Percentiles rank a stretch among this genome's conserved stretches.
phyloP scores from a whole-genome alignment of 345 rosid genomes.

The Acer saccharum region DNA sequence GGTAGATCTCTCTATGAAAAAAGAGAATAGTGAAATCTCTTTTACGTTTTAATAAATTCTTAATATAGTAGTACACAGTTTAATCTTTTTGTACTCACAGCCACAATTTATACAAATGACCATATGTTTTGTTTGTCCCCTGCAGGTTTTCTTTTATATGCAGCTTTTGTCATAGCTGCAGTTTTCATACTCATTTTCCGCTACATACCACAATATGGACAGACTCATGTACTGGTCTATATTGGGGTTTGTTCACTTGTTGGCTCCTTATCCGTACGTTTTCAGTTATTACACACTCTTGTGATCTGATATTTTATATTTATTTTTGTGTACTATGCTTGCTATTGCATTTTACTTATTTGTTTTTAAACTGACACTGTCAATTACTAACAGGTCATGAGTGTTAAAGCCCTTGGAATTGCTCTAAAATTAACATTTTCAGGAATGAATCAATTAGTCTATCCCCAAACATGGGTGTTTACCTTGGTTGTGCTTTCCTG shows the following conservation, averaged over 20 bases:
- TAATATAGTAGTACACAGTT: background rate
- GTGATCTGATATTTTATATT: background rate
- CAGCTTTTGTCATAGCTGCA: conserved; percentile 71
- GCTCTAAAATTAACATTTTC: conserved; percentile 73
- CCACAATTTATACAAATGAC: background rate
- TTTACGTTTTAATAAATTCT: background rate
- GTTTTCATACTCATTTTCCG: conserved; percentile 67
- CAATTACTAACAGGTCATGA: conserved; percentile 57
- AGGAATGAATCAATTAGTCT: conserved; percentile 68
- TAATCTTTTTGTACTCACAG: conserved; percentile 2
- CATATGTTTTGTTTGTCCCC: conserved; percentile 20
- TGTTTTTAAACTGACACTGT: background rate
- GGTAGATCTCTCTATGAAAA: conserved; percentile 41
- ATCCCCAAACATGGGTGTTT: conserved; percentile 75
- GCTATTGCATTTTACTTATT: background rate
- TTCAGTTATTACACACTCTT: background rate
- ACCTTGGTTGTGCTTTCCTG: conserved; percentile 60
- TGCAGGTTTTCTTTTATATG: conserved; percentile 90
- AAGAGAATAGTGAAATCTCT: background rate
- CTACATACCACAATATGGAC: conserved; percentile 80
- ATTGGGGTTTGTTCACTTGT: conserved; percentile 94
- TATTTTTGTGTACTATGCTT: conserved; percentile 8
- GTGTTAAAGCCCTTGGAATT: conserved; percentile 81
- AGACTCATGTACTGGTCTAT: conserved; percentile 96
- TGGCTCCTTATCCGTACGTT: conserved; percentile 92